phyloP scores from a whole-genome alignment of 176 grass and related monocot genomes.

The Oryza nivara region DNA sequence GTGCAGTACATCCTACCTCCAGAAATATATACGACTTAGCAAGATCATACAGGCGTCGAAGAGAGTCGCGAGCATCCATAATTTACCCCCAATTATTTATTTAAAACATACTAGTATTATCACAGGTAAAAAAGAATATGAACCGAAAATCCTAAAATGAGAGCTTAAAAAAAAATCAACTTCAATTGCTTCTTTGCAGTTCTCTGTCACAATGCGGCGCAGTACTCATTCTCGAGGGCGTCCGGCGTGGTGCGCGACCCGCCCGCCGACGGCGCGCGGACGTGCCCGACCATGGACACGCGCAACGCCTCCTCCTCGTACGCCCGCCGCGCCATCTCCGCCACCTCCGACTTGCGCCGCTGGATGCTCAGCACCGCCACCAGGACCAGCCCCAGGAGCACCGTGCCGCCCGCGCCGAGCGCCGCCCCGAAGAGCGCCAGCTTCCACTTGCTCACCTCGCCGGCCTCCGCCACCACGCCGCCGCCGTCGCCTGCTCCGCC shows the following conservation, averaged over 20 bases:
- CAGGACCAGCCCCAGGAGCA: conserved; percentile 68
- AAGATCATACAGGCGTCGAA: neutral
- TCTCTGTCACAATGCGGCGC: conserved; percentile 41
- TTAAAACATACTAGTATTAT: conserved; percentile 13
- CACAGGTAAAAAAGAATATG: conserved; percentile 40
- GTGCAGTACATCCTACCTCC: neutral
- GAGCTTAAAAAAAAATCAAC: conserved; percentile 4
- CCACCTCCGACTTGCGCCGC: conserved; percentile 62
- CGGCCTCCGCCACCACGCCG: neutral
- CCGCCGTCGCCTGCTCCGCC: conserved; percentile 20
- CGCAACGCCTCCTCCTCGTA: conserved; percentile 91
- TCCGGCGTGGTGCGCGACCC: conserved; percentile 74
- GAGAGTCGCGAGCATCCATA: neutral
- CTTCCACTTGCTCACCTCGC: conserved; percentile 80
- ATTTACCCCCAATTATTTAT: conserved; percentile 26
- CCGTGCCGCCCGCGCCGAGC: conserved; percentile 61
- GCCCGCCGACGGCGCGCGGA: conserved; percentile 77
- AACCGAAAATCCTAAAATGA: conserved; percentile 15
- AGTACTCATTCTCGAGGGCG: conserved; percentile 59
- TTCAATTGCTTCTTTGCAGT: neutral
- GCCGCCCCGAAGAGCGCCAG: conserved; percentile 71
- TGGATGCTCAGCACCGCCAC: conserved; percentile 72
- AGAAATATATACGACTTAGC: neutral
- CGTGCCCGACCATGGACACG: conserved; percentile 92
- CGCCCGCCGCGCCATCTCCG: conserved; percentile 78